Conservation (phyloP, 805 yeast species). For the Zygosaccharomyces bailii region DNA sequence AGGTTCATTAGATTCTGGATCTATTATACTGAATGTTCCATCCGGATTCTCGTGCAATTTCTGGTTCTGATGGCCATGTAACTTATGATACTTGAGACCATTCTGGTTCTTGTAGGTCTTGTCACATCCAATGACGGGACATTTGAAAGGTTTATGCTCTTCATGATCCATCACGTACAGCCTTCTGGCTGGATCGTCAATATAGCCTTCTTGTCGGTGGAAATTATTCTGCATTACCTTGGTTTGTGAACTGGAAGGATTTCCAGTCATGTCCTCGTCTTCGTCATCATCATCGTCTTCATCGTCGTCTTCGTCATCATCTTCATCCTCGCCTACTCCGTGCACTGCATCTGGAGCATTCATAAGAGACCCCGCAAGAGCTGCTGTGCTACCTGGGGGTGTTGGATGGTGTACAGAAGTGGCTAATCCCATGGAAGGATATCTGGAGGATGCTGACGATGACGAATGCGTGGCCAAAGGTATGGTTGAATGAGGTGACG, state of each 20-base stretch:
- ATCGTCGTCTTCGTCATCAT: constrained; percentile 25
- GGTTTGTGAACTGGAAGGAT: constrained; percentile 15
- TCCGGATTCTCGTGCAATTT: constrained; percentile 85
- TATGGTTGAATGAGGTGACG: constrained; percentile 8
- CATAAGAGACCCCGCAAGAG: constrained; percentile 16
- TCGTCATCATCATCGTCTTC: constrained; percentile 30
- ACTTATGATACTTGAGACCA: constrained; percentile 90
- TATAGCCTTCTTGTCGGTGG: constrained; percentile 56
- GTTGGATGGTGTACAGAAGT: constrained; percentile 18
- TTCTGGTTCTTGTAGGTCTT: constrained; percentile 97
- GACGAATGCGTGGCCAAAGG: constrained; percentile 2
- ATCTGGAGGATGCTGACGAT: constrained; percentile 10
- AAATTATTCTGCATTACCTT: constrained; percentile 14
- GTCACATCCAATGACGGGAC: constrained; percentile 98
- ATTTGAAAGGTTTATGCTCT: constrained; percentile 91
- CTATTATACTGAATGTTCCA: constrained; percentile 88
- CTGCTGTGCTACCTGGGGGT: constrained; percentile 15
- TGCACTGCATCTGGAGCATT: constrained; percentile 13
- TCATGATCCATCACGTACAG: constrained; percentile 87
- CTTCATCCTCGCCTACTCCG: constrained; percentile 25
- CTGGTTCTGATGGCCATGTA: constrained; percentile 97
- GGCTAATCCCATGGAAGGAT: constrained; percentile 12
- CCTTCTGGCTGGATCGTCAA: constrained; percentile 96
- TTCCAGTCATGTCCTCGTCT: constrained; percentile 21
- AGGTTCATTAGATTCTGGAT: constrained; percentile 85